Conservation (phyloP, 192 early-diverging fungal genomes). For the Funneliformis mosseae region DNA sequence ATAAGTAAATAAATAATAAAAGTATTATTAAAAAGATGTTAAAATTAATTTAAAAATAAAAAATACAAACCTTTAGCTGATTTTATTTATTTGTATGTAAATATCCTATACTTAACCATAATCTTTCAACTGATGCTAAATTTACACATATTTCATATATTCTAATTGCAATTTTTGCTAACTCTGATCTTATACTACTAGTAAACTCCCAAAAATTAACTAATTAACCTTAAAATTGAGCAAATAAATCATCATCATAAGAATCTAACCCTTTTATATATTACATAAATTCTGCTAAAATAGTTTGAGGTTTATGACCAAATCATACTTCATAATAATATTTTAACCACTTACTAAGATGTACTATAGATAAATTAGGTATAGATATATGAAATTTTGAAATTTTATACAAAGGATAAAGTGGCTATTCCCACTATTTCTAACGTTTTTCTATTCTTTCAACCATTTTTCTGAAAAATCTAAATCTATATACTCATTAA, state of each 20-base stretch:
- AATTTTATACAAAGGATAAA: conserved; percentile 1
- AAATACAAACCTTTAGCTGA: neutral
- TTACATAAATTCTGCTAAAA: neutral
- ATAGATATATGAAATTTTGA: neutral
- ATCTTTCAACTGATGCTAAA: neutral
- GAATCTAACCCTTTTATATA: neutral
- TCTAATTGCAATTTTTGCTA: neutral
- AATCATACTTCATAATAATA: neutral
- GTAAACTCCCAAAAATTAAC: neutral
- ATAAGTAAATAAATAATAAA: neutral
- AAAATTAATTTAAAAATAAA: neutral
- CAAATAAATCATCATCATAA: conserved; percentile 3
- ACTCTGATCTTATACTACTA: neutral
- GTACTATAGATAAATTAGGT: neutral
- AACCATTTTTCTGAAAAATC: conserved; percentile 4
- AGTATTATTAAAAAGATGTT: neutral
- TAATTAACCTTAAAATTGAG: neutral
- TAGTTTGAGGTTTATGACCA: neutral
- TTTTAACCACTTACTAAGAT: conserved; percentile 7
- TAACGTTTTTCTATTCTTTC: neutral
- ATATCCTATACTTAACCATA: neutral
- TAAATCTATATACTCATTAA: neutral
- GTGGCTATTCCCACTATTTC: neutral
- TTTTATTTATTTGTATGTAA: neutral
- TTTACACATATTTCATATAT: neutral